Percentiles rank a stretch among this genome's conserved stretches.
Conservation (phyloP, 257 asterid species). For the Nicotiana obtusifolia region DNA sequence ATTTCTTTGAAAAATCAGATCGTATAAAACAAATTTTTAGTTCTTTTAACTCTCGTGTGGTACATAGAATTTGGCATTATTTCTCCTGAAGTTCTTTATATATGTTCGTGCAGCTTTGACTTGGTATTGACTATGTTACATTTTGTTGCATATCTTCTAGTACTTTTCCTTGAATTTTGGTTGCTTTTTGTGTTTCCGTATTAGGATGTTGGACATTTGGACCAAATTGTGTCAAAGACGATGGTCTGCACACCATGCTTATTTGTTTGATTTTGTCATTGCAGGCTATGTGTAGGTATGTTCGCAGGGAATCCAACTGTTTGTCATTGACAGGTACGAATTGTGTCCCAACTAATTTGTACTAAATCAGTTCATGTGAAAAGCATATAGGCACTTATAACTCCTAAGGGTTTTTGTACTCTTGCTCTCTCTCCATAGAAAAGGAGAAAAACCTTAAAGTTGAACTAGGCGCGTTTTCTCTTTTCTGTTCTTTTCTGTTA, state of each 20-base stretch:
- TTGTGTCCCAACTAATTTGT: slow-evolving; percentile 1
- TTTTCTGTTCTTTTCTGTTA: too few species aligned
- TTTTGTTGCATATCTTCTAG: background rate
- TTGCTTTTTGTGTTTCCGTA: background rate
- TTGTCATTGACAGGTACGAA: slow-evolving; percentile 65
- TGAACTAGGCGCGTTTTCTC: too few species aligned
- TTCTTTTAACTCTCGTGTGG: too few species aligned
- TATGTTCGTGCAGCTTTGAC: too few species aligned
- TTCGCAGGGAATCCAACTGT: slow-evolving; percentile 56
- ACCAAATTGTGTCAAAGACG: background rate
- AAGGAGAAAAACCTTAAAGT: background rate
- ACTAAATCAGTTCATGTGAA: background rate
- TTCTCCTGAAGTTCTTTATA: too few species aligned
- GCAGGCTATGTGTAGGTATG: slow-evolving; percentile 76
- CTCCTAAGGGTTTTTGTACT: background rate
- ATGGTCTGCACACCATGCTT: background rate
- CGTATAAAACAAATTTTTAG: too few species aligned
- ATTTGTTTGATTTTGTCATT: background rate
- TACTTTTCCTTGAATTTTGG: background rate
- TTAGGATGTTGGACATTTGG: background rate
- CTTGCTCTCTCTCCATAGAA: background rate
- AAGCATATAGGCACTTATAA: background rate
- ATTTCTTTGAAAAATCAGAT: too few species aligned
- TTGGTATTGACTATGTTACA: too few species aligned
- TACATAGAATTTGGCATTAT: too few species aligned